These are phyloP conservation scores for Adansonia grandidieri DNA, from an alignment of 441 rosid species.

Conservation along the genomic window DNA sequence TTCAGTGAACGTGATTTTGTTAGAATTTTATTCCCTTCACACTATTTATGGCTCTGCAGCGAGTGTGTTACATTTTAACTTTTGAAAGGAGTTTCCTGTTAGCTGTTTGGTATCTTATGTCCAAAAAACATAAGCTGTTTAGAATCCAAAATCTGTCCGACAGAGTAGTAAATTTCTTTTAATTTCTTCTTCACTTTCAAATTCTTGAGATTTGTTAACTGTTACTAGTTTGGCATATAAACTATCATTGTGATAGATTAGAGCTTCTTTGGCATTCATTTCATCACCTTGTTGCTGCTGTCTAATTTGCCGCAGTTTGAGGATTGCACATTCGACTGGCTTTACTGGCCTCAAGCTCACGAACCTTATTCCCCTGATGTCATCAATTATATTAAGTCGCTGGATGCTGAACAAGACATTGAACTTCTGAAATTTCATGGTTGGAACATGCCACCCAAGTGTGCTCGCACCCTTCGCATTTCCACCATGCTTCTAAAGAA, in stretches of 20 bases:
- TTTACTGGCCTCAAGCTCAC: slow-evolving; percentile 82
- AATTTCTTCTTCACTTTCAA: neutral
- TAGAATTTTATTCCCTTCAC: neutral
- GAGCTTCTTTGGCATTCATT: neutral
- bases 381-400: slow-evolving; percentile 55
- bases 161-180: neutral
- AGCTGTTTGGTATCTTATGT: neutral
- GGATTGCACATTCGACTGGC: slow-evolving; percentile 87
- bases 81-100: slow-evolving; percentile 1
- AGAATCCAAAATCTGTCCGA: slow-evolving; percentile 1
- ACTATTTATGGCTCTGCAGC: neutral
- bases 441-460: slow-evolving; percentile 55
- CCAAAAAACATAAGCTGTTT: neutral
- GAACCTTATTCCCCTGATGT: slow-evolving; percentile 57
- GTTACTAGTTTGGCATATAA: neutral
- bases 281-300: slow-evolving; percentile 10
- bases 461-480: slow-evolving; percentile 53
- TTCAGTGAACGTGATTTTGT: neutral
- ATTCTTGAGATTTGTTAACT: neutral
- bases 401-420: slow-evolving; percentile 65
- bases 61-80: neutral
- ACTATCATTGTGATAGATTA: neutral
- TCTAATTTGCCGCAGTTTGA: slow-evolving; percentile 53
- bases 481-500: slow-evolving; percentile 80
- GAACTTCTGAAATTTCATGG: slow-evolving; percentile 58